Conservation (phyloP, 2,329 filamentous ascomycete genomes). For the Penicillium aurantiogriseum region DNA sequence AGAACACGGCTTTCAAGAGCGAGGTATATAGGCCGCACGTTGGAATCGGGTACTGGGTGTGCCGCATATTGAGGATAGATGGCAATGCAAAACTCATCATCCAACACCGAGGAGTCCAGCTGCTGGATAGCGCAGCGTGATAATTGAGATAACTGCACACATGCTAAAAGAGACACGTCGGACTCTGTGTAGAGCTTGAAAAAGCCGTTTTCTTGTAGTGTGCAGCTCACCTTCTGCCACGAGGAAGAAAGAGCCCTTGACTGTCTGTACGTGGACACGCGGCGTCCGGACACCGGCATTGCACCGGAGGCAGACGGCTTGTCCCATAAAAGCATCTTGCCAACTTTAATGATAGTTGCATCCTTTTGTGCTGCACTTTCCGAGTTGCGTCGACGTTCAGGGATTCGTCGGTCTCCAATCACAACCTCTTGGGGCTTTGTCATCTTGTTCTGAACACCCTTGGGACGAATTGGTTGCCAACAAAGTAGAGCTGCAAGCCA, state of each 20-base stretch:
- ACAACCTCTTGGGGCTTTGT: conserved; percentile 49
- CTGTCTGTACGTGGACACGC: conserved; percentile 55
- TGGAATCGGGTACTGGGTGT: conserved; percentile 67
- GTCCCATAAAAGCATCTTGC: conserved; percentile 88
- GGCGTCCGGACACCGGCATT: conserved; percentile 36
- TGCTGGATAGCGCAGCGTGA: conserved; percentile 88
- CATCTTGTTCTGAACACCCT: conserved; percentile 51
- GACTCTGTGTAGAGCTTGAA: conserved; percentile 87
- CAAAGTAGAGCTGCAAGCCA: conserved; percentile 53
- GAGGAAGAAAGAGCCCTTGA: conserved; percentile 59
- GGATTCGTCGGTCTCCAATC: conserved; percentile 44
- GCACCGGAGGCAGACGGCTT: conserved; percentile 57
- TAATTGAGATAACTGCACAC: conserved; percentile 83
- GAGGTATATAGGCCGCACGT: conserved; percentile 85
- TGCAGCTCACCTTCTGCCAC: conserved; percentile 89
- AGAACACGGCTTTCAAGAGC: conserved; percentile 80
- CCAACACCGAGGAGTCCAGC: conserved; percentile 83
- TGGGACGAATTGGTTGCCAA: conserved; percentile 53
- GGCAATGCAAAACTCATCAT: conserved; percentile 90
- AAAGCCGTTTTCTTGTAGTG: conserved; percentile 90
- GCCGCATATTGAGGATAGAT: conserved; percentile 92
- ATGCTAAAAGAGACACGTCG: conserved; percentile 74
- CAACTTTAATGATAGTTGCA: conserved; percentile 88
- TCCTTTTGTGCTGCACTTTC: conserved; percentile 60
- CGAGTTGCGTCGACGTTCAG: conserved; percentile 47